phyloP scores from a whole-genome alignment of 73 alveolate species.

The Paramecium pentaurelia region DNA sequence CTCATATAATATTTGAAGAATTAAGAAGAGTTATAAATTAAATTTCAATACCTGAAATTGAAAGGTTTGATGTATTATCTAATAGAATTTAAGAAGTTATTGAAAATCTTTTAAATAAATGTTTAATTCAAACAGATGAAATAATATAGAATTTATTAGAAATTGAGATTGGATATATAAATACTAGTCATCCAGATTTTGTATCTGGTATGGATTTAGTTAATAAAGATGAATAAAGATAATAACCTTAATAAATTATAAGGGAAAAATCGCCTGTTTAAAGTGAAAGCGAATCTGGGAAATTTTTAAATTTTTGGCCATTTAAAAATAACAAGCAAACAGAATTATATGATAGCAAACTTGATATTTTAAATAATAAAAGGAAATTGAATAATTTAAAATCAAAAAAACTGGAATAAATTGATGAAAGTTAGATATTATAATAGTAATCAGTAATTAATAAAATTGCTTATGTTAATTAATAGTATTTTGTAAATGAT shows the following conservation, averaged over 20 bases:
- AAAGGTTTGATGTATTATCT: conserved; percentile 65
- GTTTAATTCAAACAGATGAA: conserved; percentile 71
- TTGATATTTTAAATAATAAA: not conserved
- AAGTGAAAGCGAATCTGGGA: conserved; percentile 42
- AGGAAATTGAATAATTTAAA: not conserved
- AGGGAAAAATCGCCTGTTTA: not conserved
- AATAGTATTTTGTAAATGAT: not conserved
- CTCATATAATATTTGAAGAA: conserved; percentile 77
- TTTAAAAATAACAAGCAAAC: conserved; percentile 14
- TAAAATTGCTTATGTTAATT: not conserved
- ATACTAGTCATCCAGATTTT: conserved; percentile 85
- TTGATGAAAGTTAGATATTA: not conserved
- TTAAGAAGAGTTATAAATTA: conserved; percentile 69
- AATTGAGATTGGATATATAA: conserved; percentile 79
- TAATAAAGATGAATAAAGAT: not conserved
- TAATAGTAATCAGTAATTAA: not conserved
- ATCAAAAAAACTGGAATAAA: not conserved
- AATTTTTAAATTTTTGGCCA: conserved; percentile 49
- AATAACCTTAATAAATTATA: not conserved
- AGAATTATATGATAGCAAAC: not conserved
- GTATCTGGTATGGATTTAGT: conserved; percentile 71
- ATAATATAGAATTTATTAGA: conserved; percentile 72
- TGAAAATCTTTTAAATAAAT: conserved; percentile 68
- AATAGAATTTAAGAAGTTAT: conserved; percentile 68
- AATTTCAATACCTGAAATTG: conserved; percentile 75